These are phyloP conservation scores for Hawksworthiomyces lignivorus DNA, from an alignment of 2,329 filamentous ascomycete species.

Conservation along the genomic window DNA sequence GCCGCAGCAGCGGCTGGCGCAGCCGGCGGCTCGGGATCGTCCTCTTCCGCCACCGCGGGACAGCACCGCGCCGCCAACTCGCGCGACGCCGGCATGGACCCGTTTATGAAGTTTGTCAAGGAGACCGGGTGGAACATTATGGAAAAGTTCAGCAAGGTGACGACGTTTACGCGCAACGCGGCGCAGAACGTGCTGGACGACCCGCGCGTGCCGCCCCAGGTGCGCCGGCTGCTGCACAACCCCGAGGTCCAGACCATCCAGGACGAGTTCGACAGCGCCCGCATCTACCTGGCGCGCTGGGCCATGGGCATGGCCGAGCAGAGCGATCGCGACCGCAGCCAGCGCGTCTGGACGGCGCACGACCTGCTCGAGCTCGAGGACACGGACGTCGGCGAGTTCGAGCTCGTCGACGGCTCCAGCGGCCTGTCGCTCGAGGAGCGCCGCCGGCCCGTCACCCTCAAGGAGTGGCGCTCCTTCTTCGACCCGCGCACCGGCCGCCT, in stretches of 20 bases:
- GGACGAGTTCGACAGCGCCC: constrained; percentile 94
- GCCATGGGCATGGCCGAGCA: constrained; percentile 98
- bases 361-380: constrained; percentile 93
- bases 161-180: constrained; percentile 86
- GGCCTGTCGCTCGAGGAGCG: constrained; percentile 68
- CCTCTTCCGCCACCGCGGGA: no score
- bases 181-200: constrained; percentile 91
- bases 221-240: constrained; percentile 76
- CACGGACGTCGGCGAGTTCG: constrained; percentile 91
- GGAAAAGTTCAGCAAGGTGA: constrained; percentile 95
- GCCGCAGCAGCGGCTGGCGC: neutral
- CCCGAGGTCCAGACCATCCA: constrained; percentile 92
- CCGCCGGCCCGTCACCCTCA: constrained; percentile 66
- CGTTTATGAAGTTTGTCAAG: constrained; percentile 86
- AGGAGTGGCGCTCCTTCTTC: constrained; percentile 91
- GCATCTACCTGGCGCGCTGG: constrained; percentile 91
- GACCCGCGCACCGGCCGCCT: constrained; percentile 67
- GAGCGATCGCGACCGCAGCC: constrained; percentile 77
- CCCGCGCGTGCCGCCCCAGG: constrained; percentile 80
- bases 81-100: constrained; percentile 75
- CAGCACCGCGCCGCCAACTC: neutral
- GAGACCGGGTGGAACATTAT: constrained; percentile 94
- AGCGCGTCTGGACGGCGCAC: constrained; percentile 85
- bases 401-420: constrained; percentile 71
- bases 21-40: neutral